Percentiles rank a stretch among this genome's conserved stretches.
These are phyloP conservation scores for Psilocybe azurescens DNA, from an alignment of 768 basidiomycete species.

Conservation along the genomic window DNA sequence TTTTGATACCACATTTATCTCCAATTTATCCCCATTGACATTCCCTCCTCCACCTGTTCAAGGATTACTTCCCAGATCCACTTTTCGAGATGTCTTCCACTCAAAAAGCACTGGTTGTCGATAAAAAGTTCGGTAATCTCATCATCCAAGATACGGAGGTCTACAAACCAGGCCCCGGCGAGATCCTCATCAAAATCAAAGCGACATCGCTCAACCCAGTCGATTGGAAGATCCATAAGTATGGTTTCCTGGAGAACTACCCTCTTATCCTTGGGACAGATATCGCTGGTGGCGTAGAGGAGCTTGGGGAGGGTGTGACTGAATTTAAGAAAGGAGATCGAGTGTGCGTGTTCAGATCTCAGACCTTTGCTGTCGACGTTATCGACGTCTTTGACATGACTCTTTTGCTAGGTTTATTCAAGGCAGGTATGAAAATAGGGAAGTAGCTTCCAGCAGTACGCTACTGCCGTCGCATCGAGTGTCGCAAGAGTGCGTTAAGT, in stretches of 20 bases:
- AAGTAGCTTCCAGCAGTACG: conserved; percentile 51
- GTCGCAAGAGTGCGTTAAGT: conserved; percentile 39
- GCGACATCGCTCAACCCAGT: conserved; percentile 51
- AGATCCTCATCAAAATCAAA: conserved; percentile 48
- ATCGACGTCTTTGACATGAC: background rate
- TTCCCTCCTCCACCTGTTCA: no score
- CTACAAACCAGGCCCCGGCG: conserved; percentile 39
- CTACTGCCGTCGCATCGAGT: conserved; percentile 43
- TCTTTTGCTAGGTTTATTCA: conserved; percentile 40
- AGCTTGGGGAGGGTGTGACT: conserved; percentile 56
- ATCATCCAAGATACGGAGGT: conserved; percentile 22
- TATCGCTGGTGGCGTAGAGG: conserved; percentile 55
- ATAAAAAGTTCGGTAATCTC: conserved; percentile 24
- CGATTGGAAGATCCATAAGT: conserved; percentile 41
- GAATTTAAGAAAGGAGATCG: conserved; percentile 55
- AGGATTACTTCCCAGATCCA: no score
- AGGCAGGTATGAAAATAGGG: conserved; percentile 41
- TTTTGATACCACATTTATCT: no score
- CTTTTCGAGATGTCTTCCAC: no score
- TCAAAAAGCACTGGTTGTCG: conserved; percentile 1
- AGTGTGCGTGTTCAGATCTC: conserved; percentile 42
- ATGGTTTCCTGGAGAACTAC: conserved; percentile 34
- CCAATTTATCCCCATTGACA: no score
- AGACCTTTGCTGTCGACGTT: background rate
- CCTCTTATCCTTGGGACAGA: conserved; percentile 55